Base-by-base conservation (phyloP, 2,329 filamentous ascomycete genomes). In the Trichoderma atroviride region DNA sequence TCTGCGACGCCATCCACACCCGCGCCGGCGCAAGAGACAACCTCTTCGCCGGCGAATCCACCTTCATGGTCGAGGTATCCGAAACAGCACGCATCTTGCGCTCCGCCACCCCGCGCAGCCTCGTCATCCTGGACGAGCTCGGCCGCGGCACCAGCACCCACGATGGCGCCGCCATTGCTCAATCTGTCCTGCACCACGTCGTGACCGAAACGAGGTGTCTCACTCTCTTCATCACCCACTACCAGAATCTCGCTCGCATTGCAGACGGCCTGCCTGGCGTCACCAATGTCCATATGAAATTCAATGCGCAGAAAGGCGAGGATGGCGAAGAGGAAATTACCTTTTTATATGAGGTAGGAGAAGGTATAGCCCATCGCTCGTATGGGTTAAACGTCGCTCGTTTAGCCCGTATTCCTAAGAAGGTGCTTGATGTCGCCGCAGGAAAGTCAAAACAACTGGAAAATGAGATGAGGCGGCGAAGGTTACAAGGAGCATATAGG, bases 1-100 rank as follows among this genome's bases (percentile, higher is more conserved):
- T 97, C 71, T 85, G 95, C 43, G 96, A 99, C 79, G 93, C 93
- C 7, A 93, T 99, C 58, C 93, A 95, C 83, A 97, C 96, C 0
- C 92, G 96, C 73, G 97, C 97, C 89, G 96, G 96, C 65, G 96
- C 96, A 3, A 92, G 92, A 74, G 96, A 99, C 81, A 98, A 97
- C 78, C 93, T 99, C 82, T 92, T 98, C 78, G 92, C 93, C 5
- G 94, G 94, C 75, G 96, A 99, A 81, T 92, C 89, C 29, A 99
- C 96, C 14, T 99, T 99, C 82, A 97, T 98, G 94, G 94, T 99
- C 67, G 96, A 99, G 78, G 88, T 99, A 2, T 93, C 91, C 43
- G 96, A 99, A 80, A 98, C 96, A 1, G 90, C 92, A 1, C 90
- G 94, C 71, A 97, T 99, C 74, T 86, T 99, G 29, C 95, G 96